Evolutionary conservation across 495 filamentous ascomycete species (phyloP).

Genomic region (Penicillium antarcticum): DNA sequence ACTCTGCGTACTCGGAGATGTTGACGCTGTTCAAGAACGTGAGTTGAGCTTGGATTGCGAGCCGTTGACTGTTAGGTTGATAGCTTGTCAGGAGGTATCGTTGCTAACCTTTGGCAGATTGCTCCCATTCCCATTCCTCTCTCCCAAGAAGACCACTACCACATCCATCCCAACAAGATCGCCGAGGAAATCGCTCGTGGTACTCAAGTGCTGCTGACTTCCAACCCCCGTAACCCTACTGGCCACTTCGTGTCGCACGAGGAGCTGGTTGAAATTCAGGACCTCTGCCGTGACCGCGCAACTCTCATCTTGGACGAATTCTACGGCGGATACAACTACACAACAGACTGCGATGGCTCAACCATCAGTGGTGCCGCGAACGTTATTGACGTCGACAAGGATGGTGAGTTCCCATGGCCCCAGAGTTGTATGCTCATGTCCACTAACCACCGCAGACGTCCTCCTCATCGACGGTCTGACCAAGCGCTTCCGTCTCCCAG

Average conservation of each 20-base stretch:
- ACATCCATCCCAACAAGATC: constrained; percentile 90
- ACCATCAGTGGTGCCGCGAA: constrained; percentile 87
- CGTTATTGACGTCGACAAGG: constrained; percentile 64
- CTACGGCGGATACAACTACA: constrained; percentile 95
- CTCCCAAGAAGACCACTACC: constrained; percentile 77
- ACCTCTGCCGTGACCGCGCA: constrained; percentile 84
- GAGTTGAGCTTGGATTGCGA: constrained; percentile 23
- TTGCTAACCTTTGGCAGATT: constrained; percentile 54
- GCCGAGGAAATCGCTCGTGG: constrained; percentile 85
- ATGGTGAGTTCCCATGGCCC: constrained; percentile 40
- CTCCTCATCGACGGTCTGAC: constrained; percentile 94
- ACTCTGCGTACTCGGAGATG: constrained; percentile 94
- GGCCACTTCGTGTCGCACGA: constrained; percentile 78
- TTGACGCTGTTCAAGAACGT: constrained; percentile 85
- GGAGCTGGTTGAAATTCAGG: constrained; percentile 81
- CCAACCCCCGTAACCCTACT: constrained; percentile 97
- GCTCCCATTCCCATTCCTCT: constrained; percentile 86
- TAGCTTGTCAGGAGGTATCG: background rate
- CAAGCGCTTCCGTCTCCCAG: constrained; percentile 93
- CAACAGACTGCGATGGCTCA: constrained; percentile 80
- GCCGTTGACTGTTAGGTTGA: too few species aligned
- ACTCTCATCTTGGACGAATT: constrained; percentile 96
- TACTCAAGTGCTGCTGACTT: constrained; percentile 84
- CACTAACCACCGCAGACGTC: constrained; percentile 52
- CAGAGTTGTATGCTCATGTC: constrained; percentile 18